phyloP scores from a whole-genome alignment of 805 yeast genomes.

The Tetrapisispora fleetii region DNA sequence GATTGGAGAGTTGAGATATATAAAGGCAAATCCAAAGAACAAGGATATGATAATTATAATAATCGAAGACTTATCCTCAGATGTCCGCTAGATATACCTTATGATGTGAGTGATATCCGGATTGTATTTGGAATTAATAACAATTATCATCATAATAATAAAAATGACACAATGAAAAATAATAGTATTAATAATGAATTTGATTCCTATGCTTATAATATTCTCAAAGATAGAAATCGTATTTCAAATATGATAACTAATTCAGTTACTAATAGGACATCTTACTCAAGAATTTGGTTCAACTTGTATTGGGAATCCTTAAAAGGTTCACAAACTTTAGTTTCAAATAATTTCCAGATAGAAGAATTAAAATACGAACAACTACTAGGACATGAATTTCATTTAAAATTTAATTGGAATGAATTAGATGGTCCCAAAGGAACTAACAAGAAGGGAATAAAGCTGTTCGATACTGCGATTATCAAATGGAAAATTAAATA shows the following conservation, averaged over 20 bases:
- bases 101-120: slow-evolving; percentile 16
- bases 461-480: slow-evolving; percentile 42
- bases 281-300: slow-evolving; percentile 33
- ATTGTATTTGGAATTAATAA: slow-evolving; percentile 17
- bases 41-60: not conserved
- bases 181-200: not conserved
- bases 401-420: slow-evolving; percentile 31
- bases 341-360: slow-evolving; percentile 5
- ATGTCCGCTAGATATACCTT: not conserved
- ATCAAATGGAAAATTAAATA: slow-evolving; percentile 22
- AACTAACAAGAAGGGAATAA: slow-evolving; percentile 41
- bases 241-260: slow-evolving; percentile 8
- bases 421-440: slow-evolving; percentile 65
- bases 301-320: slow-evolving; percentile 36
- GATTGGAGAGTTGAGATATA: not conserved
- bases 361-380: slow-evolving; percentile 12
- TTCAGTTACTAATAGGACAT: slow-evolving; percentile 12
- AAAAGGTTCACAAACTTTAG: slow-evolving; percentile 10
- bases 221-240: not conserved
- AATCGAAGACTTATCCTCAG: not conserved
- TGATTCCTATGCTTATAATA: not conserved
- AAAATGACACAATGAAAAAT: not conserved
- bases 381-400: slow-evolving; percentile 8
- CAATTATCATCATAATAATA: not conserved
- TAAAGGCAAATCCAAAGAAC: not conserved